Base-by-base conservation (phyloP, 73 alveolate species). In the Stentor coeruleus region DNA sequence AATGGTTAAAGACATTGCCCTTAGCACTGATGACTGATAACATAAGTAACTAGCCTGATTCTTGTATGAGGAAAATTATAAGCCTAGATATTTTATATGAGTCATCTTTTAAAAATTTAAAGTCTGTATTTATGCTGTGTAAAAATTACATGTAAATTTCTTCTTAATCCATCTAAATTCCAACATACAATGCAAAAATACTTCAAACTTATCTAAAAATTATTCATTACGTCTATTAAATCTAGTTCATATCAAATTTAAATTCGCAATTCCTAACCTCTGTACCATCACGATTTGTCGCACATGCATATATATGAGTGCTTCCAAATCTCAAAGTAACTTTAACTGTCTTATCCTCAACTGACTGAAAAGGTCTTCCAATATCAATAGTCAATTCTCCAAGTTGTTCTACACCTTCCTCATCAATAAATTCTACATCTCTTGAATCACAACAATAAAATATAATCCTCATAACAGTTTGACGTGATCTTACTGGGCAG, bases 401-500 rank as follows among this genome's bases (percentile, higher is more conserved):
- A 14, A 96, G 90, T 77, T 96, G 89, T 59, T 91, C 87, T 0
- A 96, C 99, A 1, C 96, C 91, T 26, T 94, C 95, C 73, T 96
- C 99, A 87, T 96, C 99, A 3, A 96, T 97, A 84, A 96, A 96
- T 75, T 93, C 95, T n/a, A 93, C 98, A 58, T 95, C 96, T 39
- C 94, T 93, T 40, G 90, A 66, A 55, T 93, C 99, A 39, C 99
- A 93, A 59, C 98, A 95, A 81, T 93, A 96, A 87, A 96, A 95
- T 38, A 96, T 96, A 35, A 96, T 96, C 84, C 99, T 90, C 99
- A 96, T 96, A 3, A 96, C 96, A 35, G 98, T 94, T 82, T 96
- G 98, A 76, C 99, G 90, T 39, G 98, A 95, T 84, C 99, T 87
- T 14, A 96, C 99, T 38, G 99, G 99, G 60, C 99, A 96, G 87